Conservation (phyloP, 108 stramenopile species). For the Heterococcus sp. region DNA sequence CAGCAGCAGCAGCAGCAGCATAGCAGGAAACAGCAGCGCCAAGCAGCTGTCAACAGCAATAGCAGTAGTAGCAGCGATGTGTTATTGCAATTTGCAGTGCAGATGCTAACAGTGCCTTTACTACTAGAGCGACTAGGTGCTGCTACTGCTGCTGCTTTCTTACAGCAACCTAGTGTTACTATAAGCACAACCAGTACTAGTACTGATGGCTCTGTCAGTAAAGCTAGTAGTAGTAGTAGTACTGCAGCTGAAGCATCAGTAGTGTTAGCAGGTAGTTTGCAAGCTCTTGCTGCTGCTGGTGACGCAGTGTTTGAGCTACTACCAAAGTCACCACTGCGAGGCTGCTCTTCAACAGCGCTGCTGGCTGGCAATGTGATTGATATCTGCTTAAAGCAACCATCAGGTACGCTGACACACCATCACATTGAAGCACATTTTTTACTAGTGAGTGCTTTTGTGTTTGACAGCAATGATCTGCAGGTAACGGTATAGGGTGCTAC, state of each 20-base stretch:
- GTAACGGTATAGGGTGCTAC: not conserved
- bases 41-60: no score
- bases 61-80: no score
- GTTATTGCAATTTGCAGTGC: not conserved
- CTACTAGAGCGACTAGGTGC: conserved; percentile 12
- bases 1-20: not conserved
- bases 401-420: not conserved
- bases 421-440: no score
- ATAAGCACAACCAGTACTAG: no score
- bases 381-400: not conserved
- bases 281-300: not conserved
- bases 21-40: no score
- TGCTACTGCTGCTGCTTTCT: no score
- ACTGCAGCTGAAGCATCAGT: no score
- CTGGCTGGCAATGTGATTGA: conserved; percentile 14
- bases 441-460: no score
- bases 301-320: not conserved
- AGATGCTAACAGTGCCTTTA: conserved; percentile 13
- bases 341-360: conserved; percentile 13
- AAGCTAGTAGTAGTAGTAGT: not conserved
- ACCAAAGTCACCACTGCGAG: conserved; percentile 9
- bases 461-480: no score
- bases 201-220: no score
- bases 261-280: no score
- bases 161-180: no score